These are phyloP conservation scores for Stachybotrys chlorohalonatus DNA, from an alignment of 2,329 filamentous ascomycete genomes.

Conservation along the genomic window DNA sequence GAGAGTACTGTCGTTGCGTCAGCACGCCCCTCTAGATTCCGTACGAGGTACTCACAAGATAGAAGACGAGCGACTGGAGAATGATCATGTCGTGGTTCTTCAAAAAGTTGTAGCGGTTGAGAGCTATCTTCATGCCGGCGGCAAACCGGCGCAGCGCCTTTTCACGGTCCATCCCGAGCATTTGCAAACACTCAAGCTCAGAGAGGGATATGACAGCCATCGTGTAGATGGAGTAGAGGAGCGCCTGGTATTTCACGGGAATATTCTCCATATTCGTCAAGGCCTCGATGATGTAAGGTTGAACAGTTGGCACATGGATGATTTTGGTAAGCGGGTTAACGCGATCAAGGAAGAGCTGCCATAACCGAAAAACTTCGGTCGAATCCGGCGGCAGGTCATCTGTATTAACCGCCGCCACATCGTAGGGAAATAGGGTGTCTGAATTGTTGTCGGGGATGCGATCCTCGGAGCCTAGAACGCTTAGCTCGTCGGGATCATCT, in stretches of 20 bases:
- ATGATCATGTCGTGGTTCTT: slow-evolving; percentile 48
- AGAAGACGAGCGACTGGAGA: slow-evolving; percentile 50
- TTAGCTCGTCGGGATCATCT: slow-evolving; percentile 38
- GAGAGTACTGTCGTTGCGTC: slow-evolving; percentile 33
- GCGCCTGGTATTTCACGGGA: slow-evolving; percentile 48
- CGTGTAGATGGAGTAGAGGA: slow-evolving; percentile 58
- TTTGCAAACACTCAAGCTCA: slow-evolving; percentile 44
- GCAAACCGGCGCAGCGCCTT: slow-evolving; percentile 43
- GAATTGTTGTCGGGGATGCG: slow-evolving; percentile 43
- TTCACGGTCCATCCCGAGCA: slow-evolving; percentile 40
- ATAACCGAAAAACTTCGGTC: slow-evolving; percentile 59
- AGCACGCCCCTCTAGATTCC: slow-evolving; percentile 5
- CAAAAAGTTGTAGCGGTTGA: slow-evolving; percentile 47
- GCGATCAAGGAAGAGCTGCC: slow-evolving; percentile 66
- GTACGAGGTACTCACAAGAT: slow-evolving; percentile 32
- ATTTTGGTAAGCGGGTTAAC: slow-evolving; percentile 67
- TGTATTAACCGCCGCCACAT: slow-evolving; percentile 26
- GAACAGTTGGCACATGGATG: slow-evolving; percentile 62
- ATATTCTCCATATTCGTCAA: slow-evolving; percentile 45
- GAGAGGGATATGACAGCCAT: slow-evolving; percentile 48
- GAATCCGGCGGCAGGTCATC: slow-evolving; percentile 54
- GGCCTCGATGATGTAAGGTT: slow-evolving; percentile 56
- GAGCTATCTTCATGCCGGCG: slow-evolving; percentile 37
- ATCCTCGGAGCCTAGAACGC: slow-evolving; percentile 37
- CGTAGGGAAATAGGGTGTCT: slow-evolving; percentile 37